Base-by-base conservation (phyloP, 2,329 filamentous ascomycete species). In the Ceratocystis ficicola region DNA sequence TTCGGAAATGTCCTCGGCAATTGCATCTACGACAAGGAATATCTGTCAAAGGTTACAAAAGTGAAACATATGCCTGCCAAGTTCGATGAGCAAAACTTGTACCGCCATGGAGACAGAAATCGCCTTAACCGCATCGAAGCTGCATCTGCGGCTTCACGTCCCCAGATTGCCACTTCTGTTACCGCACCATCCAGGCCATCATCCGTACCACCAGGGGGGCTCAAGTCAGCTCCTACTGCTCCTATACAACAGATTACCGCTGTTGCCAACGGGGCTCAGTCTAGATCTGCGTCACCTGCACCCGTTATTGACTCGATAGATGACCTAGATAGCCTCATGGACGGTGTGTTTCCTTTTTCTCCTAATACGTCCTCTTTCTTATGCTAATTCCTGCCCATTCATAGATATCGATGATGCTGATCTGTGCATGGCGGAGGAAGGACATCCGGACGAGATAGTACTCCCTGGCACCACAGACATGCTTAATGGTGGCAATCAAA, bases 1-100 rank as follows among this genome's bases (percentile, higher is more conserved):
- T 99, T 99, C 75, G 94, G 94, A 68, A 97, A 97, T 71, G 88
- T 97, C 17, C 80, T 99, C 65, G 94, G 94, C n/a, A 99, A 97
- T 73, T 99, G 94, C 78, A 86, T 99, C 67, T 97, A 99, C 76
- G 94, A 99, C 77, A 95, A 96, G 75, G 86, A 93, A 68, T 99
- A 96, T 73, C 79, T 99, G 66, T 82, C 86, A 64, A 92, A 90
- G 74, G 89, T 97, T n/a, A 88, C 86, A 63, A 95, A 90, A 76
- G 80, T 99, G 72, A 97, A 95, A 79, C 83, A 86, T 17, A 81
- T 83, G 66, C 88, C 90, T 3, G 73, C 75, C 61, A 82, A 84
- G 36, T 96, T 91, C 77, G 85, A 93, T 70, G 85, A 88, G 68
- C 81, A 83, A n/a, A 86, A 86, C 50, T 79, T 97, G 46, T 87